Base-by-base conservation (phyloP, 805 yeast genomes). In the Metschnikowia corniflorae region DNA sequence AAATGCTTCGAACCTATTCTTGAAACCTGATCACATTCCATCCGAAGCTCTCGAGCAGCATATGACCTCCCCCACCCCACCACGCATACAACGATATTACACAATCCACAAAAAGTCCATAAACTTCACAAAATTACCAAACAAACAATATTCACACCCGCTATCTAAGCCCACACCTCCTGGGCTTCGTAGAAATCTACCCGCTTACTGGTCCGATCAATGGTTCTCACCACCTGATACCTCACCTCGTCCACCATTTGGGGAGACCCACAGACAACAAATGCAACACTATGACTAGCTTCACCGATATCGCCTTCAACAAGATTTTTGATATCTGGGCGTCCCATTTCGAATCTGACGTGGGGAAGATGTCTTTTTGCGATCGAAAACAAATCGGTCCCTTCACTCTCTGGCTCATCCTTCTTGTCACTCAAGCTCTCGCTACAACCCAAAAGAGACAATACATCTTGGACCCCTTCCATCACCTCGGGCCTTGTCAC, bases 121-220 rank as follows among this genome's bases (percentile, higher is more conserved):
- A n/a, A n/a, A n/a, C n/a, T n/a, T n/a, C n/a, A n/a, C n/a, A n/a
- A n/a, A n/a, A n/a, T n/a, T n/a, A n/a, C n/a, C n/a, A n/a, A n/a
- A n/a, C n/a, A n/a, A n/a, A n/a, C n/a, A n/a, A n/a, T n/a, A n/a
- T n/a, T n/a, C n/a, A n/a, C n/a, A n/a, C n/a, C n/a, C n/a, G n/a
- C n/a, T n/a, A n/a, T n/a, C n/a, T 16, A 37, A 3, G 41, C 41
- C 94, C 95, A 85, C 8, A 73, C 69, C 60, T 82, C 87, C 27
- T 81, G 69, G 52, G 83, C 89, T 53, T 86, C 95, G 51, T 69
- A 80, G 50, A 79, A 79, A 41, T 82, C 89, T 12, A 84, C 73
- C 32, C 84, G 69, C 31, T 70, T 63, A 10, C 65, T 53, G 6
- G 41, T 37, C 16, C 47, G 42, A 23, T 65, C 59, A 29, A 78